Conservation (phyloP, 257 asterid genomes). For the Penstemon eatonii region DNA sequence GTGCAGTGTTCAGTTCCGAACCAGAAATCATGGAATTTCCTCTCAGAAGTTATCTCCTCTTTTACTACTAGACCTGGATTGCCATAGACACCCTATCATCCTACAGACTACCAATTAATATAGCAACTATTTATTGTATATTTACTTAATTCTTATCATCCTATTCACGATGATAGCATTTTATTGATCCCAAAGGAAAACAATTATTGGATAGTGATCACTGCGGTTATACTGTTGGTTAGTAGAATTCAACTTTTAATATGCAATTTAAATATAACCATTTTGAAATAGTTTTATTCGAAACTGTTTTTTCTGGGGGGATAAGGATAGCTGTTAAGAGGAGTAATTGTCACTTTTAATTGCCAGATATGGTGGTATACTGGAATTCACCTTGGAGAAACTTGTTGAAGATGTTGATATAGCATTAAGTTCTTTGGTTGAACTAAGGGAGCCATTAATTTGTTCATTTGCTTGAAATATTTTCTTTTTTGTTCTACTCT, state of each 20-base stretch:
- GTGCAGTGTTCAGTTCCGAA: no score
- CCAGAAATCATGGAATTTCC: no score
- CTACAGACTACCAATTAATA: no score
- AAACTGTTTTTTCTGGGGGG: conserved; percentile 5
- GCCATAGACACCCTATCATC: no score
- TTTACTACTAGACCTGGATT: no score
- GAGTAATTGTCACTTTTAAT: conserved; percentile 14
- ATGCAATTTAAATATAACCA: not conserved
- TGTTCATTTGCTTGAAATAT: conserved; percentile 5
- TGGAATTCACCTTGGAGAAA: conserved; percentile 19
- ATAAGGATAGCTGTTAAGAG: conserved; percentile 15
- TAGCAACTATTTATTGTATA: no score
- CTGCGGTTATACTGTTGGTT: not conserved
- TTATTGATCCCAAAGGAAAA: no score
- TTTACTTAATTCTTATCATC: no score
- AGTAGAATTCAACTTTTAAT: not conserved
- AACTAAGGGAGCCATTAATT: conserved; percentile 16
- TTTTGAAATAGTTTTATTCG: not conserved
- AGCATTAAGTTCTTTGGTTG: conserved; percentile 10
- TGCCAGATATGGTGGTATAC: not conserved
- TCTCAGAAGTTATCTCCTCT: no score
- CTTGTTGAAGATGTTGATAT: conserved; percentile 13
- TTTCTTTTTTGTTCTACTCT: conserved; percentile 7
- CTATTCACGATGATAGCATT: not conserved
- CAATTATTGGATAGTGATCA: no score